Base-by-base conservation (phyloP, 1,284 basidiomycete genomes). In the Puccinia triticina region DNA sequence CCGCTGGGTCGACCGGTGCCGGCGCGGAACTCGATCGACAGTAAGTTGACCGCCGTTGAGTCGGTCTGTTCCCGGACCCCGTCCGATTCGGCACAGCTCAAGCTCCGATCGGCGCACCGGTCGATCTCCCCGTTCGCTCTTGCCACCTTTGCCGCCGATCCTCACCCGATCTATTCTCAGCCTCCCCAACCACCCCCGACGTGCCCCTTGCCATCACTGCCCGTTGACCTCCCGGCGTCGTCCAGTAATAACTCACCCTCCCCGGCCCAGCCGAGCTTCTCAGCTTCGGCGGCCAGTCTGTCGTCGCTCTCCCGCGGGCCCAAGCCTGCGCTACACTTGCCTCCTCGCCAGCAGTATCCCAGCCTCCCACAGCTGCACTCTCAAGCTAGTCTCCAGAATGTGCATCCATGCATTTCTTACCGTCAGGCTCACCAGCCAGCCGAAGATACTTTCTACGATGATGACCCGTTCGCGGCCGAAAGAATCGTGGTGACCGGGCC, bases 401-500 rank as follows among this genome's bases (percentile, higher is more conserved):
- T 76, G 32, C 74, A 76, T 76, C 59, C 74, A 21, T 61, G 74
- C n/a, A 59, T 57, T 64, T 61, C 59, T 40, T 64, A 76, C 48
- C 57, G 59, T 21, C 74, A 76, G 26, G 43, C n/a, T 1, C 18
- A 46, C n/a, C 53, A 75, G 46, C 29, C 46, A n/a, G 12, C 29
- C 11, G 57, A 48, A 14, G 46, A 76, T 46, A 59, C 40, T 18
- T 64, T 59, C 23, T 59, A 76, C 40, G 59, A 76, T 64, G 74
- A 76, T 59, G 74, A 76, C 40, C 74, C 74, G 2, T 76, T 76
- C 59, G 74, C 74, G 21, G 74, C 74, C 11, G 74, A 76, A 37
- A 59, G 59, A 37, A 61, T 76, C 23, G 74, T 76, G 55, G 46
- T 76, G 21, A 53, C 72, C 50, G 43, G 48, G 37, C 40, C 46